Evolutionary conservation across 345 rosid species (phyloP).

Genomic region (Boechera retrofracta): DNA sequence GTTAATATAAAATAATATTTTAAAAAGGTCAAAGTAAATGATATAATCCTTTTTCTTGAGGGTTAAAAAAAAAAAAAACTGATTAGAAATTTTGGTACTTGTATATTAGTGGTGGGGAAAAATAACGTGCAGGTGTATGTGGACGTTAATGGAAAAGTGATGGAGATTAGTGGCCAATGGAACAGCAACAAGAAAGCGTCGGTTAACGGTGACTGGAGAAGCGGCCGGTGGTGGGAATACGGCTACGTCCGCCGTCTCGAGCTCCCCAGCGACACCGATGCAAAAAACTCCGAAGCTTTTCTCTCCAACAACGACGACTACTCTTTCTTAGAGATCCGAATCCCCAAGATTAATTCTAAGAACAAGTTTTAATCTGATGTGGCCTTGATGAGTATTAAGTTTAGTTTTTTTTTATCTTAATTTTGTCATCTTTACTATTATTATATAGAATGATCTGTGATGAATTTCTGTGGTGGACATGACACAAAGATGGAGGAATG

Average conservation of each 20-base stretch:
- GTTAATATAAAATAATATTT: background rate
- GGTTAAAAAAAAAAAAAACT: background rate
- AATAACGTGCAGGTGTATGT: conserved; percentile 51
- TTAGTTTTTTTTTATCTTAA: background rate
- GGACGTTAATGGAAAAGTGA: conserved; percentile 62
- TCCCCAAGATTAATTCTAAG: conserved; percentile 54
- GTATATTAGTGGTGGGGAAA: conserved; percentile 46
- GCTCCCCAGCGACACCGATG: conserved; percentile 80
- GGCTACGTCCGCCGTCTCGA: conserved; percentile 87
- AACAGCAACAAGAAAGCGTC: conserved; percentile 52
- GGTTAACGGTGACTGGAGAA: conserved; percentile 71
- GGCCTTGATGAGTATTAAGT: background rate
- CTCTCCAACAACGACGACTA: conserved; percentile 47
- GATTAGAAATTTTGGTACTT: conserved; percentile 18
- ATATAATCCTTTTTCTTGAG: background rate
- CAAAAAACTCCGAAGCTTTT: conserved; percentile 56
- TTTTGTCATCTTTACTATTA: background rate
- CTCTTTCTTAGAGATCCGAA: conserved; percentile 61
- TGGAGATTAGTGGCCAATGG: conserved; percentile 84
- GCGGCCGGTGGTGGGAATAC: conserved; percentile 81
- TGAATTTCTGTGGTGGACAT: conserved; percentile 9
- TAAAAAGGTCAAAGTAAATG: background rate
- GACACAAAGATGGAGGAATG: conserved; percentile 15
- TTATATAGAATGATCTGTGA: conserved; percentile 8
- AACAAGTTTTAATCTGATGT: conserved; percentile 32